These are phyloP conservation scores for Diversispora epigaea DNA, from an alignment of 192 early-diverging fungal genomes.

Conservation along the genomic window DNA sequence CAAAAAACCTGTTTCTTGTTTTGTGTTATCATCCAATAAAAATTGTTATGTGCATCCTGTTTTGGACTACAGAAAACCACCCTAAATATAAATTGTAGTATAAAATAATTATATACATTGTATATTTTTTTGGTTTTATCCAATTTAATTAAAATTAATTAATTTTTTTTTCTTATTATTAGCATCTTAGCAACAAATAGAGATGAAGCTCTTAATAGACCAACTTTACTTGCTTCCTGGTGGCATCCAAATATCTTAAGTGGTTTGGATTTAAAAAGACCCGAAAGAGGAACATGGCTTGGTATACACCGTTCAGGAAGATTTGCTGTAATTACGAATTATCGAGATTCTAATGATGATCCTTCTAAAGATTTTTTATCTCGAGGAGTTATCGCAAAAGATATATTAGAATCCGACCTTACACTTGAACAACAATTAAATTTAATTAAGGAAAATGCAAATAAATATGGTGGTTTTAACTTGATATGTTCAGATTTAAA, in stretches of 20 bases:
- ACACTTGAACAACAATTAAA: slow-evolving; percentile 21
- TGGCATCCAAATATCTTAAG: slow-evolving; percentile 42
- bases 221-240: slow-evolving; percentile 39
- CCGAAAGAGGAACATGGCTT: slow-evolving; percentile 42
- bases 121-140: too few species aligned
- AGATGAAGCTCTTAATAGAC: slow-evolving; percentile 45
- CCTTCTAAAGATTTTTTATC: slow-evolving; percentile 18
- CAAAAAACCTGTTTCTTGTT: not conserved
- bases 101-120: too few species aligned
- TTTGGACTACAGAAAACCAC: slow-evolving; percentile 43
- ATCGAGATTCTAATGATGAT: slow-evolving; percentile 28
- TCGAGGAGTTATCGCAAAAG: slow-evolving; percentile 37
- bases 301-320: slow-evolving; percentile 39
- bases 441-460: not conserved
- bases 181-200: slow-evolving; percentile 49
- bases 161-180: not conserved
- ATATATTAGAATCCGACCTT: slow-evolving; percentile 30
- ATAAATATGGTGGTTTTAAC: slow-evolving; percentile 42
- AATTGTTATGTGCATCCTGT: slow-evolving; percentile 45
- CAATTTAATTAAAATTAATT: too few species aligned
- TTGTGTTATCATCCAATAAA: not conserved
- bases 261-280: slow-evolving; percentile 35
- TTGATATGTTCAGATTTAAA: slow-evolving; percentile 35
- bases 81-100: slow-evolving; percentile 43
- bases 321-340: slow-evolving; percentile 48